Conservation (phyloP, 352 stramenopile genomes). For the Plasmopara viticola region DNA sequence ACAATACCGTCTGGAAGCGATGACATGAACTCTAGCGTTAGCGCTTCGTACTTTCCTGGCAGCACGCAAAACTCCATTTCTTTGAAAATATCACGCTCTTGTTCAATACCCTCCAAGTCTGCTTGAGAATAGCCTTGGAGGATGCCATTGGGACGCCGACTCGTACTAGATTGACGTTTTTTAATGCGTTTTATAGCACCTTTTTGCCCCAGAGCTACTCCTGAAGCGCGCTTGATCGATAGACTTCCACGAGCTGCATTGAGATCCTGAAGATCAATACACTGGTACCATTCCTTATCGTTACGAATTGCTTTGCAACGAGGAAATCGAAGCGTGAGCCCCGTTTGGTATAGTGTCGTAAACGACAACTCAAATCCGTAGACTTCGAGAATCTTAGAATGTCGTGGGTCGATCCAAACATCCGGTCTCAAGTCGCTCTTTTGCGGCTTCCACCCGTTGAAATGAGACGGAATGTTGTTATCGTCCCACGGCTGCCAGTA, state of each 20-base stretch:
- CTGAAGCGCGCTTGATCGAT: conserved; percentile 64
- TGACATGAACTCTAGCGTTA: conserved; percentile 6
- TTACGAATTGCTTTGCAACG: conserved; percentile 76
- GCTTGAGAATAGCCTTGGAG: conserved; percentile 56
- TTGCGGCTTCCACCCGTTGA: conserved; percentile 74
- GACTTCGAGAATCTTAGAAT: conserved; percentile 80
- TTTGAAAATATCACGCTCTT: conserved; percentile 57
- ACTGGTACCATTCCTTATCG: conserved; percentile 81
- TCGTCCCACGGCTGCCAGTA: conserved; percentile 73
- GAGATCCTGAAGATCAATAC: conserved; percentile 68
- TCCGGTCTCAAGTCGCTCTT: conserved; percentile 71
- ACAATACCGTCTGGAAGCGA: conserved; percentile 32
- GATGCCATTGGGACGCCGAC: conserved; percentile 29
- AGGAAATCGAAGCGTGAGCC: conserved; percentile 74
- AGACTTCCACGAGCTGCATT: conserved; percentile 54
- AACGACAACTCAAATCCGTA: conserved; percentile 84
- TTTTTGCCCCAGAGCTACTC: conserved; percentile 68
- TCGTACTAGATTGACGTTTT: conserved; percentile 26
- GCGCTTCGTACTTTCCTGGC: conserved; percentile 62
- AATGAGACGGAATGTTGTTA: conserved; percentile 57
- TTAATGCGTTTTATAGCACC: conserved; percentile 34
- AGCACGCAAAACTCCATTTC: conserved; percentile 73
- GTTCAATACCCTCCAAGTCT: conserved; percentile 46
- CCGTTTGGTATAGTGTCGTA: conserved; percentile 73
- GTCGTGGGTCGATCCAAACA: conserved; percentile 75